A percentile compares a stretch with the other conserved stretches of the same genome.
Evolutionary conservation across 768 basidiomycete species (phyloP).

Genomic region (Lentinula guzmanii): DNA sequence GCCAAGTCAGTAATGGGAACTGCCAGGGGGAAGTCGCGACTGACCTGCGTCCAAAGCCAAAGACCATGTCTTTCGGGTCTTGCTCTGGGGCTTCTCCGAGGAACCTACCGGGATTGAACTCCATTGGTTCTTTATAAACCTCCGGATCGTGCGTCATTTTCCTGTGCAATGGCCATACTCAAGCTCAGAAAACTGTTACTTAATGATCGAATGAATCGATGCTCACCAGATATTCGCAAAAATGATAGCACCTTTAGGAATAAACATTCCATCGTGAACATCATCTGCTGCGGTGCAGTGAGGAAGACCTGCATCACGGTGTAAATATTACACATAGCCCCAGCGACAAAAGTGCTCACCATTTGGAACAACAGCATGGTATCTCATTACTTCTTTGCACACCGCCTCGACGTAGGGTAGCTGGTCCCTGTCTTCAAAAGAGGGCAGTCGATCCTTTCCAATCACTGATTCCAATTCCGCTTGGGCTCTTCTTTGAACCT

Average conservation of each 20-base stretch:
- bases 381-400: constrained; percentile 12
- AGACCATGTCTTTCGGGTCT: constrained; percentile 10
- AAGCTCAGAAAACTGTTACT: neutral
- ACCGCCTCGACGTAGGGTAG: constrained; percentile 15
- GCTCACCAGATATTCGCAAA: constrained; percentile 15
- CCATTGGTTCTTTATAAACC: constrained; percentile 9
- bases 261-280: constrained; percentile 29
- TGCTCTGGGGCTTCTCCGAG: constrained; percentile 7
- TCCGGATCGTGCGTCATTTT: constrained; percentile 13
- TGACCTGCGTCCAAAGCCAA: constrained; percentile 11
- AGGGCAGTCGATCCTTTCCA: constrained; percentile 13
- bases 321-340: too few species aligned
- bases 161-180: neutral
- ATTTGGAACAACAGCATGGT: constrained; percentile 10
- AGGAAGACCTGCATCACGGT: constrained; percentile 3
- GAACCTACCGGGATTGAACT: constrained; percentile 13
- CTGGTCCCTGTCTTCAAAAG: constrained; percentile 10
- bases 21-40: neutral
- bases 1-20: neutral
- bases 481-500: constrained; percentile 14
- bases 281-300: constrained; percentile 21
- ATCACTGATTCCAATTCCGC: constrained; percentile 15
- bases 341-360: neutral
- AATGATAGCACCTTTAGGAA: constrained; percentile 26
- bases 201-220: neutral